phyloP scores from a whole-genome alignment of 1,284 basidiomycete genomes.

The Rhodotorula sp. region DNA sequence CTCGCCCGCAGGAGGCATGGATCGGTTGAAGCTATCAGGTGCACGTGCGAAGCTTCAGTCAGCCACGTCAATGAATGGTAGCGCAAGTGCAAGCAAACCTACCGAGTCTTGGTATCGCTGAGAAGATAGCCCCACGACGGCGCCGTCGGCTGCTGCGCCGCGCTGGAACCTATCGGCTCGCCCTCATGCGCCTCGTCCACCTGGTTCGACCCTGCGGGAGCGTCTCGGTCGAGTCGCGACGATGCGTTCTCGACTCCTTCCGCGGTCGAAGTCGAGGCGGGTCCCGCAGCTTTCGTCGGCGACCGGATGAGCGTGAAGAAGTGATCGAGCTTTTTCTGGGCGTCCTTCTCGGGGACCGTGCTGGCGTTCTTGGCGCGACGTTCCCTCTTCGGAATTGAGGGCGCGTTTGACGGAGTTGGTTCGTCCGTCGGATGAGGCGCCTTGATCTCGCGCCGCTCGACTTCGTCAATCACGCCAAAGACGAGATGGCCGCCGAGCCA shows the following conservation, averaged over 20 bases:
- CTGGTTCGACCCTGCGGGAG: background rate
- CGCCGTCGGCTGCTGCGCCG: background rate
- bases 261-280: background rate
- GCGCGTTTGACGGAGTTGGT: constrained; percentile 2
- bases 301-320: constrained; percentile 21
- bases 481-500: constrained; percentile 38
- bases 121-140: constrained; percentile 19
- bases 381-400: background rate
- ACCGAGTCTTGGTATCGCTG: constrained; percentile 39
- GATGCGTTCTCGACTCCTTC: no score
- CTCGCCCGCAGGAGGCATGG: constrained; percentile 20
- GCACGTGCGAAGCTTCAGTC: background rate
- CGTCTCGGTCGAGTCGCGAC: no score
- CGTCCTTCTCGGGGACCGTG: background rate
- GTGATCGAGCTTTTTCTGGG: constrained; percentile 5
- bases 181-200: background rate
- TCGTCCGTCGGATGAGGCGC: background rate
- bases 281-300: constrained; percentile 5
- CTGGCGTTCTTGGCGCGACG: background rate
- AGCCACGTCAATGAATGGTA: background rate
- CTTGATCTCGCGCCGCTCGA: constrained; percentile 34
- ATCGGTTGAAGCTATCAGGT: constrained; percentile 23
- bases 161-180: background rate
- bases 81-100: background rate
- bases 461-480: constrained; percentile 44